Percentiles rank a stretch among this genome's conserved stretches.
Conservation (phyloP, 805 yeast genomes). For the Barnettozyma californica region DNA sequence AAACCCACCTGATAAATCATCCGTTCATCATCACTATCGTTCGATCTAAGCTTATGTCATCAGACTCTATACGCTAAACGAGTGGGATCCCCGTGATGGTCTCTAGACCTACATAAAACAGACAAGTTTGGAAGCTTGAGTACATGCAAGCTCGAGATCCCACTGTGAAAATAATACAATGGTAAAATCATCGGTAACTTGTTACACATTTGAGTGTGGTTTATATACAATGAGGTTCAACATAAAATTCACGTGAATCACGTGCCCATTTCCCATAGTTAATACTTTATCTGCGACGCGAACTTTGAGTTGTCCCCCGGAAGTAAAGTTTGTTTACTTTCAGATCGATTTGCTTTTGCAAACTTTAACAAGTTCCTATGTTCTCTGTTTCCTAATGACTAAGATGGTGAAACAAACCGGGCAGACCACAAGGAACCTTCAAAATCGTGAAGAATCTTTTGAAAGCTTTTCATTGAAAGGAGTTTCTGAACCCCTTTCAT, state of each 20-base stretch:
- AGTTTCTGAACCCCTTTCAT: conserved; percentile 9
- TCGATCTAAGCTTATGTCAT: neutral
- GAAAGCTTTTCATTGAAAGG: conserved; percentile 9
- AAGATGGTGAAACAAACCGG: neutral
- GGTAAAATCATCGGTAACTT: too few species aligned
- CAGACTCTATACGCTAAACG: neutral
- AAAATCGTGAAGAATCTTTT: conserved; percentile 14
- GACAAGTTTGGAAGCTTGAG: too few species aligned
- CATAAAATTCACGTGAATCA: neutral
- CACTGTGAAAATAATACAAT: too few species aligned
- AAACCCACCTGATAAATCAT: neutral
- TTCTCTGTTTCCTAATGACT: too few species aligned
- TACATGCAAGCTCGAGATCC: too few species aligned
- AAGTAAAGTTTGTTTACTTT: conserved; percentile 5
- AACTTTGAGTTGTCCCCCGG: conserved; percentile 10
- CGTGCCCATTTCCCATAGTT: neutral
- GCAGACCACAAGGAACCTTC: neutral
- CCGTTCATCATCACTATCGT: neutral
- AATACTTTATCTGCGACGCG: too few species aligned
- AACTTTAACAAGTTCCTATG: neutral
- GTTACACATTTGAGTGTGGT: too few species aligned
- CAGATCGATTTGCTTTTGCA: neutral
- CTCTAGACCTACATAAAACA: too few species aligned
- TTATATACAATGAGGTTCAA: too few species aligned
- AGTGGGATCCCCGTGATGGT: neutral